Conservation (phyloP, 176 grass and related monocot genomes). For the Triticum dicoccoides region DNA sequence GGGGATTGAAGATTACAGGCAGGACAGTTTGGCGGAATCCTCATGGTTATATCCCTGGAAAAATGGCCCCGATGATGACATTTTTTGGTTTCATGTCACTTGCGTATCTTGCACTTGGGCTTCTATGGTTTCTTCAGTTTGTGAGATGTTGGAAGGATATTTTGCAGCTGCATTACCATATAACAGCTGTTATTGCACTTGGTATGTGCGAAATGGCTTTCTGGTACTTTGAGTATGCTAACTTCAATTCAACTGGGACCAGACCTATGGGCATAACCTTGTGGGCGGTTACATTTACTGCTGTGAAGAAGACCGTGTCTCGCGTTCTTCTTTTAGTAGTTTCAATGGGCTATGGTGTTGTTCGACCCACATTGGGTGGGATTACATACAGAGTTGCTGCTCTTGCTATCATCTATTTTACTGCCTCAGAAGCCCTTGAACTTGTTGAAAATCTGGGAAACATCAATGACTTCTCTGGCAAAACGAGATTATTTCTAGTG, state of each 20-base stretch:
- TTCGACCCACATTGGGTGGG: conserved; percentile 78
- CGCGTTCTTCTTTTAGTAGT: conserved; percentile 92
- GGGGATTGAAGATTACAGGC: conserved; percentile 71
- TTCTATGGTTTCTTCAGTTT: conserved; percentile 94
- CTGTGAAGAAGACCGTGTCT: conserved; percentile 96
- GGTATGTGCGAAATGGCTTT: conserved; percentile 99
- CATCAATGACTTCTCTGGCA: conserved; percentile 96
- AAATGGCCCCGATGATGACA: conserved; percentile 95
- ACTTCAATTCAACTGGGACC: conserved; percentile 88
- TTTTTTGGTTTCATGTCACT: conserved; percentile 98
- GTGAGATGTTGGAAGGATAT: conserved; percentile 84
- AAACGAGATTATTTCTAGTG: conserved; percentile 90
- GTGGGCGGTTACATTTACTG: conserved; percentile 98
- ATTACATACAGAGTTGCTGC: conserved; percentile 76
- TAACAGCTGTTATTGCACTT: conserved; percentile 94
- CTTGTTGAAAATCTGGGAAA: conserved; percentile 97
- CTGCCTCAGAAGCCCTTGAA: conserved; percentile 87
- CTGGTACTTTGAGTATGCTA: conserved; percentile 97
- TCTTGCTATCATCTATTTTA: conserved; percentile 84
- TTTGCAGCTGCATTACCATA: conserved; percentile 95
- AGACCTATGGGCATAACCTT: conserved; percentile 95
- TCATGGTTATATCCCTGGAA: conserved; percentile 96
- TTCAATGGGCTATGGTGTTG: conserved; percentile 93
- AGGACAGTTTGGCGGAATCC: conserved; percentile 98
- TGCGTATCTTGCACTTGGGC: conserved; percentile 89